A percentile compares a stretch with the other conserved stretches of the same genome.
These are phyloP conservation scores for Xylariaceae sp. DNA, from an alignment of 2,329 filamentous ascomycete species.

Conservation along the genomic window DNA sequence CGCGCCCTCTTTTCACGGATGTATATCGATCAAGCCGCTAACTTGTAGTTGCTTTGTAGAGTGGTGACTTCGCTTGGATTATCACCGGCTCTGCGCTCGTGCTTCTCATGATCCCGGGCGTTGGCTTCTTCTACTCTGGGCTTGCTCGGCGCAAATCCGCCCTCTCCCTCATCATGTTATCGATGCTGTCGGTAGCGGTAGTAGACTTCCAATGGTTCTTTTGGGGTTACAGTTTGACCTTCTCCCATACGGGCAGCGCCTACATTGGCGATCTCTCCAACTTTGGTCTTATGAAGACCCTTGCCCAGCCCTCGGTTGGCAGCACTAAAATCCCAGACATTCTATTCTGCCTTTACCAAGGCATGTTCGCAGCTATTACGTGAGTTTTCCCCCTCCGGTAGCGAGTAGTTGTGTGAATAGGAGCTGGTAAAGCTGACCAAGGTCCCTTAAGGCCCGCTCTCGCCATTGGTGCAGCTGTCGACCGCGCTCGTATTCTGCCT, in stretches of 20 bases:
- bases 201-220: slow-evolving; percentile 95
- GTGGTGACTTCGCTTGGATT: slow-evolving; percentile 84
- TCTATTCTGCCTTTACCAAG: slow-evolving; percentile 83
- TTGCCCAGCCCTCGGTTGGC: slow-evolving; percentile 77
- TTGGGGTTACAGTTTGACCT: slow-evolving; percentile 88
- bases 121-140: slow-evolving; percentile 94
- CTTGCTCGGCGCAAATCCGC: slow-evolving; percentile 89
- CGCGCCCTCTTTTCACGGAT: too few species aligned
- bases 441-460: slow-evolving; percentile 53
- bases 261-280: slow-evolving; percentile 83
- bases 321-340: slow-evolving; percentile 77
- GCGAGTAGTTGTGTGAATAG: too few species aligned
- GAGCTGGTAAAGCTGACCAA: not conserved
- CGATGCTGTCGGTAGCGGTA: slow-evolving; percentile 79
- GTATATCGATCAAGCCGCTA: slow-evolving; percentile 10
- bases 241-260: slow-evolving; percentile 77
- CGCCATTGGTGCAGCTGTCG: slow-evolving; percentile 64
- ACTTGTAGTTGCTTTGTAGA: slow-evolving; percentile 50
- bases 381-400: slow-evolving; percentile 55
- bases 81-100: slow-evolving; percentile 78
- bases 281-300: slow-evolving; percentile 79
- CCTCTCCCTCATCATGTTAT: slow-evolving; percentile 83
- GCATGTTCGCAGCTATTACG: slow-evolving; percentile 91
- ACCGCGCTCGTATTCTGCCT: slow-evolving; percentile 67
- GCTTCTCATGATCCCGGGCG: slow-evolving; percentile 90